phyloP scores from a whole-genome alignment of 768 basidiomycete species.

The Suillus tomentosus region DNA sequence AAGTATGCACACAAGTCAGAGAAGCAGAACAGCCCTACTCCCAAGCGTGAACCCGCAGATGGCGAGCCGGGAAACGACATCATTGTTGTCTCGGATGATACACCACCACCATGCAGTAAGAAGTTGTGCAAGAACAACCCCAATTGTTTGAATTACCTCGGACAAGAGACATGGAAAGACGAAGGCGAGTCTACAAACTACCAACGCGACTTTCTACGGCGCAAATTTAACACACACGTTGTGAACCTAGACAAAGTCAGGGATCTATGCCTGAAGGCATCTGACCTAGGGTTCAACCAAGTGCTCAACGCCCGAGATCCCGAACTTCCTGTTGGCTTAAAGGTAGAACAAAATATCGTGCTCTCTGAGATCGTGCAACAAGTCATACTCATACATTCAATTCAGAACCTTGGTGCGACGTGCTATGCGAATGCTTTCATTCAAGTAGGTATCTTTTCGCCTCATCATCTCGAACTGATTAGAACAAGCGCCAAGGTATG shows the following conservation, averaged over 20 bases:
- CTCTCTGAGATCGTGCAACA: constrained; percentile 8
- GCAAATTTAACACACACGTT: constrained; percentile 16
- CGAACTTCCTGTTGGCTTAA: constrained; percentile 73
- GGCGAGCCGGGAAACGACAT: constrained; percentile 61
- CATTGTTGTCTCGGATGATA: constrained; percentile 73
- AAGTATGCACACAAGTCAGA: constrained; percentile 42
- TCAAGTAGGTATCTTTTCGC: constrained; percentile 52
- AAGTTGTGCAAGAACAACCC: constrained; percentile 76
- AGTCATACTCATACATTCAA: constrained; percentile 12
- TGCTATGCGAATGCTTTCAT: constrained; percentile 97
- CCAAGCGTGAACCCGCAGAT: constrained; percentile 21
- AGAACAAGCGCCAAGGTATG: constrained; percentile 62
- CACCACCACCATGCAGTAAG: constrained; percentile 54
- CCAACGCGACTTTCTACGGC: constrained; percentile 16
- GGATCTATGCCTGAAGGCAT: constrained; percentile 51
- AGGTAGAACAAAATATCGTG: constrained; percentile 41
- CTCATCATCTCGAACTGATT: constrained; percentile 9
- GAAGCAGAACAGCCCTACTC: constrained; percentile 16
- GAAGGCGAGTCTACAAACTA: constrained; percentile 47
- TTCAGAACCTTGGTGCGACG: constrained; percentile 92
- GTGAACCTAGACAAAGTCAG: constrained; percentile 47
- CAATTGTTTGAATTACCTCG: constrained; percentile 85
- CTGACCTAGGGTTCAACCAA: constrained; percentile 60
- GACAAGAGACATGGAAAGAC: constrained; percentile 80
- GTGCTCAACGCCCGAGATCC: constrained; percentile 47